A percentile compares a stretch with the other conserved stretches of the same genome.
These are phyloP conservation scores for Kodamaea lidongshanica DNA, from an alignment of 805 yeast species.

Conservation along the genomic window DNA sequence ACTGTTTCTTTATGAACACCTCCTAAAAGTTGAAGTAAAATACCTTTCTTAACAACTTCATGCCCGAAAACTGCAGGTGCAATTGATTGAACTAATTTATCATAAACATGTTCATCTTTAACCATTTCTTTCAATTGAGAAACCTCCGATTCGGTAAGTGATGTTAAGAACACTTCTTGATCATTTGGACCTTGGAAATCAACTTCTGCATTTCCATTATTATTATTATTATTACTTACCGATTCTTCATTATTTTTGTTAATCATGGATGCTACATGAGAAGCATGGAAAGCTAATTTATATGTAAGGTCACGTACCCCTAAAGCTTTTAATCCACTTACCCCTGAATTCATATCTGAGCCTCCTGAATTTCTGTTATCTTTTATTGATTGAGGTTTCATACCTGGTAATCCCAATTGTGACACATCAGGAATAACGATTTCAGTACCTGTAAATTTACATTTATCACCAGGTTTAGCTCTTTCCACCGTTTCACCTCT, in stretches of 20 bases:
- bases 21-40: constrained; percentile 79
- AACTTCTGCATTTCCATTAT: constrained; percentile 13
- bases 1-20: constrained; percentile 93
- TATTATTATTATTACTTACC: constrained; percentile 16
- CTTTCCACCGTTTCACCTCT: constrained; percentile 93
- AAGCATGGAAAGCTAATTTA: constrained; percentile 83
- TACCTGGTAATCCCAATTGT: constrained; percentile 92
- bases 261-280: constrained; percentile 71
- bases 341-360: constrained; percentile 76
- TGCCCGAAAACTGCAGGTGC: constrained; percentile 98
- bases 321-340: constrained; percentile 79
- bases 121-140: constrained; percentile 86
- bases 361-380: constrained; percentile 53
- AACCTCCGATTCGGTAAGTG: constrained; percentile 75
- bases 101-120: constrained; percentile 76
- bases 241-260: constrained; percentile 20
- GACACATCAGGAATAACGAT: constrained; percentile 92
- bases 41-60: constrained; percentile 88
- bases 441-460: constrained; percentile 89
- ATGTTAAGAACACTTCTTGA: constrained; percentile 74
- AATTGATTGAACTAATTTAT: constrained; percentile 76
- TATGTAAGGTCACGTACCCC: constrained; percentile 95
- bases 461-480: constrained; percentile 96
- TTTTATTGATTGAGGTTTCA: constrained; percentile 75
- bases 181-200: constrained; percentile 51